Evolutionary conservation across 2,329 filamentous ascomycete species (phyloP), one percentile per base, ranked within the genome.

Genomic region (Pseudogymnoascus sp.): DNA sequence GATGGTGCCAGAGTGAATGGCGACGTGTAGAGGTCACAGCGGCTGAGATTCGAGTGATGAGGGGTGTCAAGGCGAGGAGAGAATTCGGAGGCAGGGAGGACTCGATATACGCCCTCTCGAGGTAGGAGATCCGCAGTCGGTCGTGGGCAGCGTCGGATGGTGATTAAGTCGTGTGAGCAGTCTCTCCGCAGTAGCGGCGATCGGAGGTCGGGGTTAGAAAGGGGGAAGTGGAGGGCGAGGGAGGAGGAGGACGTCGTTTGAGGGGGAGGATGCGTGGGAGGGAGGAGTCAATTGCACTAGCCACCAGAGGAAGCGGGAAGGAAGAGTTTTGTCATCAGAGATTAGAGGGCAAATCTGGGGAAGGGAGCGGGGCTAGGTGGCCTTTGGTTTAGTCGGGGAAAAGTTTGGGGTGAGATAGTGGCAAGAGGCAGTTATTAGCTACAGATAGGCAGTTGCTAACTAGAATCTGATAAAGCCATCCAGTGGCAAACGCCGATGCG

Each of bases 301-400:
- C 26, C 19, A n/a, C 10, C 19, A 19, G n/a, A 53, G 31, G n/a
- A 7, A 31, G 21, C 26, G 14, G 47, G 47, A 31, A 53, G 21
- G 47, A 53, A 53, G 47, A 53, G 26, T 53, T 53, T 53, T 53
- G 47, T 53, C 47, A 53, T 4, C 14, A 53, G 44, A 50, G 44
- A 50, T 50, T 50, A 53, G 47, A 53, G 26, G 26, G 47, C 26
- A 31, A 53, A 53, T 53, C 47, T 53, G 47, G 47, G 47, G 47
- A 53, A 53, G 47, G n/a, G 24, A 24, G 47, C 26, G 26, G 44
- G 6, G 11, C 47, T 53, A 53, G 47, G 31, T 11, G 8, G 26
- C 19, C 26, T 53, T 19, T 53, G 47, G 44, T 4, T 53, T 53
- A 53, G 47, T 31, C 10, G 24, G 24, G 21, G 44, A 53, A 11